Conservation (phyloP, 148 eudicot genomes). For the Amaranthus palmeri region DNA sequence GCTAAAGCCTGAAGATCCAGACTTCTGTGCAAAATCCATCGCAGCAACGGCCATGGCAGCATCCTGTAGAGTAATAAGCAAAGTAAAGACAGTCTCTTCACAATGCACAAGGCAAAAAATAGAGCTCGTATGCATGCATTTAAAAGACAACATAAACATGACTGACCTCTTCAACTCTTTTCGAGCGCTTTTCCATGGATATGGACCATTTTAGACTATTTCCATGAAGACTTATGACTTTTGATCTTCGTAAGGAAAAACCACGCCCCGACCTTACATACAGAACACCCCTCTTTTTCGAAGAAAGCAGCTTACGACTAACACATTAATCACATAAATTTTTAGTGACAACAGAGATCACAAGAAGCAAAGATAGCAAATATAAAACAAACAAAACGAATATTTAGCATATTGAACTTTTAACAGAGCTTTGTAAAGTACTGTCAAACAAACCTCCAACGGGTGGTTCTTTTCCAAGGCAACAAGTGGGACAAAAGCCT, state of each 20-base stretch:
- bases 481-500: constrained; percentile 54
- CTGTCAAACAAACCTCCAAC: constrained; percentile 45
- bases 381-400: constrained; percentile 9
- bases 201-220: constrained; percentile 93
- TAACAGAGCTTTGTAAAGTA: constrained; percentile 28
- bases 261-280: constrained; percentile 81
- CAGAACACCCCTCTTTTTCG: constrained; percentile 67
- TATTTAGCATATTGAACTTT: constrained; percentile 36
- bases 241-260: constrained; percentile 78
- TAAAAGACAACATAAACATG: neutral
- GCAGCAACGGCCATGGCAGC: constrained; percentile 72
- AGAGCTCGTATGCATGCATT: neutral
- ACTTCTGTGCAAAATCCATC: constrained; percentile 39
- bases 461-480: constrained; percentile 84
- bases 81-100: constrained; percentile 5
- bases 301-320: constrained; percentile 66
- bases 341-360: constrained; percentile 15
- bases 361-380: constrained; percentile 23
- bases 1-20: constrained; percentile 28
- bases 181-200: constrained; percentile 71
- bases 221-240: constrained; percentile 82
- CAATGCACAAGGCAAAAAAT: neutral
- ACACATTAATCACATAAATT: constrained; percentile 20
- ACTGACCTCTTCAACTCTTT: constrained; percentile 78
- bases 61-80: constrained; percentile 37